Conservation (phyloP, 2,329 filamentous ascomycete species). For the Aspergillus oerlinghausenensis region DNA sequence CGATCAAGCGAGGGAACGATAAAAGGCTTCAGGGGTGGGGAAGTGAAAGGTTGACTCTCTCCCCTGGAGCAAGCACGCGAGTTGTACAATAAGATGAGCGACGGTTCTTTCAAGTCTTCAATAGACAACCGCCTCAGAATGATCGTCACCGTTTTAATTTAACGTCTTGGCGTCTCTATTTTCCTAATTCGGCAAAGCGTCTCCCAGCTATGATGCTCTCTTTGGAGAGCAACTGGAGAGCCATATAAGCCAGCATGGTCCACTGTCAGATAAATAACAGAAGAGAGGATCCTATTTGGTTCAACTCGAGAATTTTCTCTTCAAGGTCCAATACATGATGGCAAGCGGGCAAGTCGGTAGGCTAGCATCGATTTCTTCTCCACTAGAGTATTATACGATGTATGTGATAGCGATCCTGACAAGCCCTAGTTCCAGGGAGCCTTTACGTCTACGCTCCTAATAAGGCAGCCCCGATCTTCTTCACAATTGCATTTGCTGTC, state of each 20-base stretch:
- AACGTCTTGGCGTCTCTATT: neutral
- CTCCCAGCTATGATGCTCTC: neutral
- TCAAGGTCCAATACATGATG: neutral
- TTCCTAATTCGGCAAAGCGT: neutral
- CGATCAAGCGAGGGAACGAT: too few species aligned
- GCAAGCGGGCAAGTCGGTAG: neutral
- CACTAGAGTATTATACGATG: neutral
- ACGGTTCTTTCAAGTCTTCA: too few species aligned
- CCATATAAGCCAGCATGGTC: neutral
- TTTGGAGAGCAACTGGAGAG: neutral
- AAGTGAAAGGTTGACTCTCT: too few species aligned
- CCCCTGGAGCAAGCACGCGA: too few species aligned
- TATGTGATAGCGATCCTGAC: neutral
- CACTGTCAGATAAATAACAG: neutral
- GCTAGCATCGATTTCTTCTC: neutral
- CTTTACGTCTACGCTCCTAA: slow-evolving; percentile 51
- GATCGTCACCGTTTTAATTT: neutral
- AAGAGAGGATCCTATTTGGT: too few species aligned
- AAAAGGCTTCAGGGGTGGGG: too few species aligned
- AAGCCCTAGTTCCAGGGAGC: slow-evolving; percentile 19
- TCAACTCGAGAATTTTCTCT: neutral
- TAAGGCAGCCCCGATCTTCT: slow-evolving; percentile 51
- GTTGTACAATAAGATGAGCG: too few species aligned
- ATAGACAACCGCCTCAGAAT: neutral
- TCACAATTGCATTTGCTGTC: slow-evolving; percentile 45